Base-by-base conservation (phyloP, 148 eudicot genomes). In the Nepenthes mirabilis region DNA sequence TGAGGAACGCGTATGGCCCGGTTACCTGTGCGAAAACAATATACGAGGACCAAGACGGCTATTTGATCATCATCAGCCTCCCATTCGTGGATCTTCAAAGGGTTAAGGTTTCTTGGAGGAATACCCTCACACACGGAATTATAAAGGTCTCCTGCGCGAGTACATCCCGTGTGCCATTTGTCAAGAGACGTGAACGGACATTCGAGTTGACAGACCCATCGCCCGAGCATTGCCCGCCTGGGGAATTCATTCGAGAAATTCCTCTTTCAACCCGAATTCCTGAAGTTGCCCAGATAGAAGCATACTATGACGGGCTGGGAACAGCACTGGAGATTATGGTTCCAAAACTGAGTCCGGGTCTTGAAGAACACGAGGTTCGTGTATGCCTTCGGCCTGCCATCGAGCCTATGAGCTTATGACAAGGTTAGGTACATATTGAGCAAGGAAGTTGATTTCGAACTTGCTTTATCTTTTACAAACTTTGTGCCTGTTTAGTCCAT, bases 71-170 rank as follows among this genome's bases (percentile, higher is more conserved):
- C 7, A 78, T 82, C 35, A 82, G 83, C 62, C 57, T 82, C 34
- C 87, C 87, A 33, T 76, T 77, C 56, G 76, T 75, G 52, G 83
- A 82, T 76, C 73, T 66, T 5, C 72, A 72, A 11, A 66, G 68
- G 65, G 78, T 82, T 34, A 74, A 79, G 74, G 87, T 82, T 11
- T 71, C 83, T 43, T 82, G 87, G 87, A 71, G 72, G 69, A 82
- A 82, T 64, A 79, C 74, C 36, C 62, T 65, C 14, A 56, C 81
- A 8, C 77, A 82, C 36, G 83, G 87, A 34, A 57, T 82, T 12
- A 80, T 82, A 23, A 82, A 82, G 65, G 68, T 82, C 2, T 60
- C 79, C 34, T 79, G 83, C 66, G 71, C 69, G 14, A 82, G 87
- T 61, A 82, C 75, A 11, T 79, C 73, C 34, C 59, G 87, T 32